Percentiles rank a stretch among this genome's conserved stretches.
phyloP scores from a whole-genome alignment of 2,329 filamentous ascomycete species.

The Colletotrichum cordylinicola region DNA sequence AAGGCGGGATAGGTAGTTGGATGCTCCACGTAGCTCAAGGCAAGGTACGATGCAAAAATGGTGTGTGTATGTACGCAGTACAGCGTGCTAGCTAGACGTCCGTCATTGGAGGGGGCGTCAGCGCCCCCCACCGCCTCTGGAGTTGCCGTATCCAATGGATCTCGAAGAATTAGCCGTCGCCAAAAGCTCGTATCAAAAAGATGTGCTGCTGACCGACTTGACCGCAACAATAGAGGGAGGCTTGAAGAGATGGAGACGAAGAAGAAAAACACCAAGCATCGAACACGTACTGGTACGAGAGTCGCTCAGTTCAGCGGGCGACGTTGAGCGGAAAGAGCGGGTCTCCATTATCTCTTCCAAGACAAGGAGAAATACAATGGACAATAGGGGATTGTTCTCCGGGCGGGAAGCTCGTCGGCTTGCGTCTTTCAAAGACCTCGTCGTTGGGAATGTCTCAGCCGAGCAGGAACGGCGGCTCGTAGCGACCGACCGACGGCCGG shows the following conservation, averaged over 20 bases:
- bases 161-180: background rate
- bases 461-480: conserved; percentile 8
- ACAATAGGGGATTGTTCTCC: background rate
- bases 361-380: background rate
- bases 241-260: background rate
- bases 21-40: background rate
- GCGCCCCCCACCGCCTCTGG: background rate
- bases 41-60: background rate
- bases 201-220: background rate
- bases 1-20: background rate
- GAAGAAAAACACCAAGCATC: background rate
- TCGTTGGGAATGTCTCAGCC: conserved; percentile 2
- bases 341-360: background rate
- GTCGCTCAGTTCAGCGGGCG: background rate
- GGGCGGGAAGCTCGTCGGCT: background rate
- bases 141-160: background rate
- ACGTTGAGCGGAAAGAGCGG: background rate
- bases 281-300: background rate
- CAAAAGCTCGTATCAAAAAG: background rate
- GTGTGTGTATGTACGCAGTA: background rate
- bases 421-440: background rate
- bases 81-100: background rate
- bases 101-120: background rate
- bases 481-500: background rate
- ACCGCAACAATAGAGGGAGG: background rate